phyloP scores from a whole-genome alignment of 306 rosid species.

The Cicer bijugum region DNA sequence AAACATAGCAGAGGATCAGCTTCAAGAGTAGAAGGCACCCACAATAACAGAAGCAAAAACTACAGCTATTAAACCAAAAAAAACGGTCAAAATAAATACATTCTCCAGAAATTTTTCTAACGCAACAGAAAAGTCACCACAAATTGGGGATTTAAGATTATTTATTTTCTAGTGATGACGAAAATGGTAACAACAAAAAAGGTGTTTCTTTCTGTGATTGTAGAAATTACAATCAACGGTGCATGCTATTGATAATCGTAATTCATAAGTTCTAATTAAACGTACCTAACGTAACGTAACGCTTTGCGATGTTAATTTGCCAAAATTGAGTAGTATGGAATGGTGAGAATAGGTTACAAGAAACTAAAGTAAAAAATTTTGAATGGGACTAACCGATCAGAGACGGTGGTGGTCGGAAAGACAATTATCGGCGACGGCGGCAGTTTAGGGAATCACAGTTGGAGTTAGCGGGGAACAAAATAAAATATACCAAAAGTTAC shows the following conservation, averaged over 20 bases:
- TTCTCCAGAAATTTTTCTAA: background rate
- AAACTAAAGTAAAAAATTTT: background rate
- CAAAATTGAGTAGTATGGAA: background rate
- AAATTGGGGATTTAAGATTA: background rate
- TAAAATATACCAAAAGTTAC: too few relatives aligned
- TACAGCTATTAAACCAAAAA: background rate
- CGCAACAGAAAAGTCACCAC: background rate
- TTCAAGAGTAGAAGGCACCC: background rate
- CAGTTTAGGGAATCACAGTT: background rate
- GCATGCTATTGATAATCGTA: background rate
- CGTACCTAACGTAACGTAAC: background rate
- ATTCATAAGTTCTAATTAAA: background rate
- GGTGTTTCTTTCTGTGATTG: background rate
- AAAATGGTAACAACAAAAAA: background rate
- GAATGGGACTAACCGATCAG: slow-evolving; percentile 3
- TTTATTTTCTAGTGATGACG: background rate
- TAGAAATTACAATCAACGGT: background rate
- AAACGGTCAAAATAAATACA: background rate
- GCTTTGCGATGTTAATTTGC: background rate
- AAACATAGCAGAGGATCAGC: background rate
- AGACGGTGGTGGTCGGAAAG: background rate
- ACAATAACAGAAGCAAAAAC: background rate
- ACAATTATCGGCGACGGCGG: background rate
- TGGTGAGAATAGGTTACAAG: background rate
- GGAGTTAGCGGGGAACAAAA: background rate